Conservation (phyloP, 352 stramenopile species). For the Globisporangium heterothallicum region DNA sequence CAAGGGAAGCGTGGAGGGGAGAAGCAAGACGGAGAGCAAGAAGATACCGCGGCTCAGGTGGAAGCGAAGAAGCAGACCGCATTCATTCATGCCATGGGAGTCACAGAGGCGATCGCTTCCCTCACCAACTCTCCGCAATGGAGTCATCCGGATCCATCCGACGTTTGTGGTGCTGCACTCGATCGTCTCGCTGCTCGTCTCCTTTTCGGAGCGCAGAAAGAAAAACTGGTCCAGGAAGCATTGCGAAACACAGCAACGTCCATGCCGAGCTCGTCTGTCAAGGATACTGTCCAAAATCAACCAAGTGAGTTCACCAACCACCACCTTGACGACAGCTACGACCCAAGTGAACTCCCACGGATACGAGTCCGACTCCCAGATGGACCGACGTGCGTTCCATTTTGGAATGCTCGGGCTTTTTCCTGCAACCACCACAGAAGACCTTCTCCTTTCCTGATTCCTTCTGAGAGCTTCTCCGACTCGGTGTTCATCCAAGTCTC, state of each 20-base stretch:
- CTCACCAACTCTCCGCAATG: slow-evolving; percentile 24
- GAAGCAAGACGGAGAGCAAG: not conserved
- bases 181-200: slow-evolving; percentile 10
- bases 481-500: slow-evolving; percentile 16
- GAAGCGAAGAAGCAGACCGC: not conserved
- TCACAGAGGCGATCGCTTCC: slow-evolving; percentile 13
- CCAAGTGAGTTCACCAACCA: not conserved
- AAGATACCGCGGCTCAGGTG: not conserved
- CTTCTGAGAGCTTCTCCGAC: not conserved
- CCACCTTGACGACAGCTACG: slow-evolving; percentile 1
- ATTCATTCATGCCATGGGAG: not conserved
- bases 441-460: not conserved
- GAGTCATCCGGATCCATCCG: slow-evolving; percentile 16
- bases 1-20: not conserved
- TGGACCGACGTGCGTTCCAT: not conserved
- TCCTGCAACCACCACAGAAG: not conserved
- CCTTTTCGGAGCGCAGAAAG: slow-evolving; percentile 39
- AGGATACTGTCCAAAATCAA: not conserved
- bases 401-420: not conserved
- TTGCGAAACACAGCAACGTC: slow-evolving; percentile 17
- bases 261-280: slow-evolving; percentile 4
- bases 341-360: slow-evolving; percentile 11
- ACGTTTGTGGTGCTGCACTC: slow-evolving; percentile 13
- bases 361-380: slow-evolving; percentile 2
- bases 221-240: slow-evolving; percentile 25